Base-by-base conservation (phyloP, 2,329 filamentous ascomycete species). In the Microdochium nivale region DNA sequence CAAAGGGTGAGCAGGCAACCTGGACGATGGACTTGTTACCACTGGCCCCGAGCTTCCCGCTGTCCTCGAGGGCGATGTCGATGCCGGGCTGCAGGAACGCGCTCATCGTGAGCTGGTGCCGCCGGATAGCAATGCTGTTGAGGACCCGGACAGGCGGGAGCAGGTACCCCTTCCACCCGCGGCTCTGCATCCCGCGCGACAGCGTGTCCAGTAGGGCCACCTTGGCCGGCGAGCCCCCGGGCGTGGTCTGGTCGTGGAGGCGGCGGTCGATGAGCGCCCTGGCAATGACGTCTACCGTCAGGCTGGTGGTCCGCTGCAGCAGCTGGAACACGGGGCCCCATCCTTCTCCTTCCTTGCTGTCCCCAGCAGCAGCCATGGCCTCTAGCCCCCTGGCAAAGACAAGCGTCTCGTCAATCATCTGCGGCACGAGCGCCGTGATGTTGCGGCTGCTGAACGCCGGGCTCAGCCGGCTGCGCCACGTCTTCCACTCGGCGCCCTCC, bases 401-500 rank as follows among this genome's bases (percentile, higher is more conserved):
- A 2, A 50, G 50, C 10, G 56, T 51, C 30, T 60, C 57, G 7
- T 58, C 55, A 1, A 54, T 56, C 30, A 62, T 52, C 10, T 44
- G 52, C 10, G 59, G 60, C 3, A 55, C 59, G 11, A 58, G 51
- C 9, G 49, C 50, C 2, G 49, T 51, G 24, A 62, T 56, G 32
- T 58, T 55, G 0, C 54, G 53, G 21, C 55, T 52, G 4, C 51
- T 53, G 46, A 62, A 62, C 13, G 59, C 60, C 5, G 56, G 56
- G 25, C 57, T 61, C 32, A 60, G 56, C 2, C 58, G 30, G n/a
- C 49, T 44, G 1, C 60, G 58, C 58, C 57, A 61, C 49, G 55
- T 53, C 53, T 62, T 62, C 57, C 59, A 63, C 10, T 52, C 54
- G n/a, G 23, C 46, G 32, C 48, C 74, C 61, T 59, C 77, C 76